These are phyloP conservation scores for Leavenworthia alabamica DNA, from an alignment of 345 rosid species.

Conservation along the genomic window DNA sequence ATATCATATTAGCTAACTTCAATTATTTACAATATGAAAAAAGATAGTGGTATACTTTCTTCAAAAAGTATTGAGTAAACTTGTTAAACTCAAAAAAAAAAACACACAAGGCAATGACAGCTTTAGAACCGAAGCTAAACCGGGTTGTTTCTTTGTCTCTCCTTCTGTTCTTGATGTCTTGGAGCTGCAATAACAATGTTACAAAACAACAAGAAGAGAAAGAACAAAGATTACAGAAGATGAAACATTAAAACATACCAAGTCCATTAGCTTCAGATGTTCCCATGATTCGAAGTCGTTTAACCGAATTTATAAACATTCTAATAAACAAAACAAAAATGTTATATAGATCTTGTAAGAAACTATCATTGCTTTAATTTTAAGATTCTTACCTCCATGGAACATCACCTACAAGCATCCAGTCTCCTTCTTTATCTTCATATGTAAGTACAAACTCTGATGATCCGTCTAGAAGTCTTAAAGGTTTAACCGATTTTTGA, in stretches of 20 bases:
- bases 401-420: slow-evolving; percentile 98
- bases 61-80: neutral
- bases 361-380: neutral
- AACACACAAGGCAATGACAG: neutral
- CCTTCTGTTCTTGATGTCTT: slow-evolving; percentile 49
- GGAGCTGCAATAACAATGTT: slow-evolving; percentile 46
- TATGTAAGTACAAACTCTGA: slow-evolving; percentile 83
- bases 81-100: neutral
- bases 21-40: slow-evolving; percentile 13
- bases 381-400: slow-evolving; percentile 72
- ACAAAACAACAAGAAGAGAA: neutral
- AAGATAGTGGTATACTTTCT: slow-evolving; percentile 8
- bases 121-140: slow-evolving; percentile 25
- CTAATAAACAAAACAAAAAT: slow-evolving; percentile 25
- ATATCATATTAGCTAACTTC: slow-evolving; percentile 7
- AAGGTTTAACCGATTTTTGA: slow-evolving; percentile 24
- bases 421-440: slow-evolving; percentile 91
- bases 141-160: slow-evolving; percentile 53
- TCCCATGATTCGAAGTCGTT: slow-evolving; percentile 85
- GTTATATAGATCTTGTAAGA: neutral
- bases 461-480: slow-evolving; percentile 66
- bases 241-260: slow-evolving; percentile 34
- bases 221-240: neutral
- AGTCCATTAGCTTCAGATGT: slow-evolving; percentile 79
- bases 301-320: slow-evolving; percentile 72